phyloP scores from a whole-genome alignment of 2,329 filamentous ascomycete species.

The Pseudocercospora crystallina region DNA sequence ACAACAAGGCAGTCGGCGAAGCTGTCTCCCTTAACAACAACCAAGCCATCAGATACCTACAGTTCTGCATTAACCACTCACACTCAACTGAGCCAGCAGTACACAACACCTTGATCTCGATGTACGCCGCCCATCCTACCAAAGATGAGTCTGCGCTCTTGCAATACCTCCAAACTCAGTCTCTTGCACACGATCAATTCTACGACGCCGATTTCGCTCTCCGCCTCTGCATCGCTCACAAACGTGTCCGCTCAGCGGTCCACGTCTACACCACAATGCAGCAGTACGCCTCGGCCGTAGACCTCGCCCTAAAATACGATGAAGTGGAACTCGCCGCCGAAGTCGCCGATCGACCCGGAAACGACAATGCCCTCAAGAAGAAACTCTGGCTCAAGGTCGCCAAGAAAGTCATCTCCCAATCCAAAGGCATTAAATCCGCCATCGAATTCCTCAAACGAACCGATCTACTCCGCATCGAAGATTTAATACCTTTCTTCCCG shows the following conservation, averaged over 20 bases:
- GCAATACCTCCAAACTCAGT: constrained; percentile 86
- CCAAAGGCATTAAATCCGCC: constrained; percentile 77
- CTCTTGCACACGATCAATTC: constrained; percentile 67
- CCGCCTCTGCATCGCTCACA: constrained; percentile 89
- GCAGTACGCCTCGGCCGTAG: constrained; percentile 89
- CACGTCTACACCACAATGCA: constrained; percentile 98
- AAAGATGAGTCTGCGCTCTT: constrained; percentile 82
- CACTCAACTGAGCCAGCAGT: constrained; percentile 79
- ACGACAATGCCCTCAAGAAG: constrained; percentile 77
- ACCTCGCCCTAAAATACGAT: constrained; percentile 84
- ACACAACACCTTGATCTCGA: constrained; percentile 94
- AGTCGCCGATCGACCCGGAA: constrained; percentile 80
- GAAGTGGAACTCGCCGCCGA: constrained; percentile 86
- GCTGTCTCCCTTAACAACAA: constrained; percentile 68
- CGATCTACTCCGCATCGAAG: constrained; percentile 89
- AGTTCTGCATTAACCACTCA: constrained; percentile 86
- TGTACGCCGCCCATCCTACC: constrained; percentile 84
- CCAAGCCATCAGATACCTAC: constrained; percentile 89
- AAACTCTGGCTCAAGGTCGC: constrained; percentile 94
- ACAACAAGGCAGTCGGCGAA: constrained; percentile 69
- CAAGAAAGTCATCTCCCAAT: constrained; percentile 85
- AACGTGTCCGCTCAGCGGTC: constrained; percentile 88
- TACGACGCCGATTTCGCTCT: constrained; percentile 97
- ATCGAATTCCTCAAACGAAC: constrained; percentile 92
- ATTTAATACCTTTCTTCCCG: constrained; percentile 96